A percentile compares a stretch with the other conserved stretches of the same genome.
phyloP scores from a whole-genome alignment of 1,139 yeast species.

The Nakaseomyces uthaithaninus region DNA sequence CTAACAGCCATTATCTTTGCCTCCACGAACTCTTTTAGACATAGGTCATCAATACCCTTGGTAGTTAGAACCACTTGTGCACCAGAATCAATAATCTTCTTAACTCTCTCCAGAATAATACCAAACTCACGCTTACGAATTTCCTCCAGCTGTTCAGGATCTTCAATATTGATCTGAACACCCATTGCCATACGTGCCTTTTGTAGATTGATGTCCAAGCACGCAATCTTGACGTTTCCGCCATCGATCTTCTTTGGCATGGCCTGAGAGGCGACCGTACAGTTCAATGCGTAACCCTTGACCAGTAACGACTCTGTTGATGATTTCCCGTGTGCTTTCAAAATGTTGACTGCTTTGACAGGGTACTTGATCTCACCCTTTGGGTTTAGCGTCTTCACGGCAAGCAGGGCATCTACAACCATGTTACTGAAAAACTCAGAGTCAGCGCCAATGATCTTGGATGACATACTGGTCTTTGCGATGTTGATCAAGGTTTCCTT shows the following conservation, averaged over 20 bases:
- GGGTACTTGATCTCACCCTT: slow-evolving; percentile 92
- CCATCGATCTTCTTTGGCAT: slow-evolving; percentile 75
- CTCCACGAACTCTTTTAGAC: slow-evolving; percentile 91
- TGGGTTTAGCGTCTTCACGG: slow-evolving; percentile 83
- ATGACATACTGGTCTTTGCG: slow-evolving; percentile 95
- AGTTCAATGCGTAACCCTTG: slow-evolving; percentile 91
- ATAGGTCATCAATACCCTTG: slow-evolving; percentile 95
- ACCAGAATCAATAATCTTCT: slow-evolving; percentile 82
- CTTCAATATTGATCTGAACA: slow-evolving; percentile 92
- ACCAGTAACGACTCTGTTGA: slow-evolving; percentile 78
- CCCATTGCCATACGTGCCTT: slow-evolving; percentile 98
- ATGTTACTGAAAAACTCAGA: slow-evolving; percentile 80
- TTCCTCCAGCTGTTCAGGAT: slow-evolving; percentile 94
- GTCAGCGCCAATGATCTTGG: slow-evolving; percentile 94
- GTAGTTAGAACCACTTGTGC: slow-evolving; percentile 96
- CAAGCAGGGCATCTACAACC: slow-evolving; percentile 93
- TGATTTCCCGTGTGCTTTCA: slow-evolving; percentile 95
- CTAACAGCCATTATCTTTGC: slow-evolving; percentile 96
- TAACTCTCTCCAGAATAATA: slow-evolving; percentile 78
- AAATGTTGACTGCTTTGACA: slow-evolving; percentile 90
- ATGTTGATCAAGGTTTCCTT: slow-evolving; percentile 76
- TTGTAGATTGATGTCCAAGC: slow-evolving; percentile 88
- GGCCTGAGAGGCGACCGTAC: slow-evolving; percentile 97
- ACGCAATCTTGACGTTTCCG: slow-evolving; percentile 60
- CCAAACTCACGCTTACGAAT: slow-evolving; percentile 92